Evolutionary conservation across 805 yeast genomes (phyloP).

Genomic region (Starmerella riodocensis): DNA sequence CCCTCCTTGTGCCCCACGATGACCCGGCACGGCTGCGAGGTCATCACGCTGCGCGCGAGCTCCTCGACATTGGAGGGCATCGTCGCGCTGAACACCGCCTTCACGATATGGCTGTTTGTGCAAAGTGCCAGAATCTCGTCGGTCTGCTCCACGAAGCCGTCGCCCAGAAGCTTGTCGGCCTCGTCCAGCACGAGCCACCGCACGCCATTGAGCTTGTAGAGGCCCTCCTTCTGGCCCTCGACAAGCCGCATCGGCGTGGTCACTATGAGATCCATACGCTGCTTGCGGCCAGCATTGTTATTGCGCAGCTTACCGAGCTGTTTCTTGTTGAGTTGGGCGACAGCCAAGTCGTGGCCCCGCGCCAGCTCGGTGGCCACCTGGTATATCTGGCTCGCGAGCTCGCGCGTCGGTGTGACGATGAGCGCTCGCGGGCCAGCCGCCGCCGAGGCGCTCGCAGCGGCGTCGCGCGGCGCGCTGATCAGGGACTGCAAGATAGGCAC

Average conservation of each 20-base stretch:
- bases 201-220: slow-evolving; percentile 50
- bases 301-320: slow-evolving; percentile 51
- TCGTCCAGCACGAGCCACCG: slow-evolving; percentile 79
- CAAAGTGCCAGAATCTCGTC: slow-evolving; percentile 64
- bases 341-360: slow-evolving; percentile 42
- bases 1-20: slow-evolving; percentile 91
- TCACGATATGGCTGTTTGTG: slow-evolving; percentile 35
- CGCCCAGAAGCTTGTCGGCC: slow-evolving; percentile 88
- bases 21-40: slow-evolving; percentile 59
- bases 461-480: slow-evolving; percentile 13
- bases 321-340: slow-evolving; percentile 58
- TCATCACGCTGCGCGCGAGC: slow-evolving; percentile 73
- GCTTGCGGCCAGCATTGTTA: slow-evolving; percentile 39
- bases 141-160: slow-evolving; percentile 75
- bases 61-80: slow-evolving; percentile 88
- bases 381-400: slow-evolving; percentile 75
- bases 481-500: slow-evolving; percentile 64
- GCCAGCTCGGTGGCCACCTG: slow-evolving; percentile 50
- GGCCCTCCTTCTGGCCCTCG: slow-evolving; percentile 53
- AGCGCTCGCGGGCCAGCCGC: slow-evolving; percentile 67
- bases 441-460: no score
- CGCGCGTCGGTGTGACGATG: slow-evolving; percentile 87
- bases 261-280: slow-evolving; percentile 65
- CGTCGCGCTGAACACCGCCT: slow-evolving; percentile 87
- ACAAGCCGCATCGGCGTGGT: slow-evolving; percentile 83